phyloP scores from a whole-genome alignment of 768 basidiomycete species.

The Kwoniella mangroviensis region DNA sequence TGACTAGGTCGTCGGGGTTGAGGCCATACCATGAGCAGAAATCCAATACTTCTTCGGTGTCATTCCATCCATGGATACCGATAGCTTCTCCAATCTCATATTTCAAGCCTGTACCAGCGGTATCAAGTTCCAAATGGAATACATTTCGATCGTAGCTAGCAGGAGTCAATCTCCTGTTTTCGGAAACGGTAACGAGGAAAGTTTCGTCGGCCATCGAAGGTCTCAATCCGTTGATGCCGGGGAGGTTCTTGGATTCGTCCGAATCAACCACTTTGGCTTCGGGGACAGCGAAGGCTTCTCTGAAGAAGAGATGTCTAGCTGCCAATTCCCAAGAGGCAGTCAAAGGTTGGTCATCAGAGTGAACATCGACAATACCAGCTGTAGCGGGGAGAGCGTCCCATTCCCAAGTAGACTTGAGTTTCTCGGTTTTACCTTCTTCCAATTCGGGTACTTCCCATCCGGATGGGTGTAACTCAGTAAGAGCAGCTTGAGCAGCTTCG shows the following conservation, averaged over 20 bases:
- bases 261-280: constrained; percentile 43
- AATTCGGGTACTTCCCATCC: constrained; percentile 54
- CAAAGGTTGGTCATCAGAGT: constrained; percentile 68
- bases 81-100: constrained; percentile 97
- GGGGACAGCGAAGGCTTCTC: constrained; percentile 71
- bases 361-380: constrained; percentile 66
- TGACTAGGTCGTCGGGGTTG: constrained; percentile 76
- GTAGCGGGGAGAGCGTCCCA: constrained; percentile 65
- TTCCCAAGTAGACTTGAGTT: constrained; percentile 53
- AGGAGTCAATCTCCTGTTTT: constrained; percentile 93
- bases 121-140: constrained; percentile 97
- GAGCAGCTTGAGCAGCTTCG: constrained; percentile 68
- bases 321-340: constrained; percentile 67
- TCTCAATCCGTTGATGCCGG: constrained; percentile 71
- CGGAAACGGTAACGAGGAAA: constrained; percentile 88
- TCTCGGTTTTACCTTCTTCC: constrained; percentile 53
- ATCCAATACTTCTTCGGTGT: constrained; percentile 79
- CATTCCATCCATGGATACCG: constrained; percentile 97
- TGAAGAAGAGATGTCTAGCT: constrained; percentile 75
- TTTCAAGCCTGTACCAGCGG: constrained; percentile 85
- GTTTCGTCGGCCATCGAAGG: constrained; percentile 89
- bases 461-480: constrained; percentile 66
- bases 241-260: constrained; percentile 34
- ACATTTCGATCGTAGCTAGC: constrained; percentile 96
- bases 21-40: constrained; percentile 93